These are phyloP conservation scores for Mortierella sp. DNA, from an alignment of 371 early-diverging fungal genomes.

Conservation along the genomic window DNA sequence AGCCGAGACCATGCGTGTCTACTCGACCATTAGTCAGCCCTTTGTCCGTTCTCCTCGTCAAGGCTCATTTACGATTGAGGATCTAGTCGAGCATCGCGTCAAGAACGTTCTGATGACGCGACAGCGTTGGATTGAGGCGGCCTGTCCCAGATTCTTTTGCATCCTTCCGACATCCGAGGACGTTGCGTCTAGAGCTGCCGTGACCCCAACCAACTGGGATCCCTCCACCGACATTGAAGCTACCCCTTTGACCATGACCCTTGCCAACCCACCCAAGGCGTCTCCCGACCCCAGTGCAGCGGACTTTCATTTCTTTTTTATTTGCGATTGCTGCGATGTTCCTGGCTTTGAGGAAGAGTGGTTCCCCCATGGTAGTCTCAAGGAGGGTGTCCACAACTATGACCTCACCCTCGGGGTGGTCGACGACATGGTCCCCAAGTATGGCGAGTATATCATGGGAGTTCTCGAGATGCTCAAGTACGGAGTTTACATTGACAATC, in stretches of 20 bases:
- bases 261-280: slow-evolving; percentile 3
- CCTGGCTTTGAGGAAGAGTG: slow-evolving; percentile 12
- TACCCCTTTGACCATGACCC: background rate
- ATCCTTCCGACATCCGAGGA: slow-evolving; percentile 20
- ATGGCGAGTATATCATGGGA: slow-evolving; percentile 35
- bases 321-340: slow-evolving; percentile 44
- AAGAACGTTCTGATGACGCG: slow-evolving; percentile 21
- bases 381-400: slow-evolving; percentile 15
- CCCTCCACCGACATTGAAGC: slow-evolving; percentile 5
- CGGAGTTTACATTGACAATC: slow-evolving; percentile 19
- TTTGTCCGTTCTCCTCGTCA: background rate
- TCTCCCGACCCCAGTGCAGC: background rate
- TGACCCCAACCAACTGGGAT: background rate
- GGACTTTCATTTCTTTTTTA: slow-evolving; percentile 26
- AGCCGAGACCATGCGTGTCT: background rate
- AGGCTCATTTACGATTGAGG: slow-evolving; percentile 16
- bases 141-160: slow-evolving; percentile 33
- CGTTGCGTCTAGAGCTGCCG: background rate
- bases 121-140: slow-evolving; percentile 34
- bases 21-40: background rate
- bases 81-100: slow-evolving; percentile 32
- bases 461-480: slow-evolving; percentile 39
- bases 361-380: slow-evolving; percentile 23
- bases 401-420: slow-evolving; percentile 16
- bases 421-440: slow-evolving; percentile 15